These are phyloP conservation scores for Camellia granthamiana DNA, from an alignment of 148 eudicot genomes.

Conservation along the genomic window DNA sequence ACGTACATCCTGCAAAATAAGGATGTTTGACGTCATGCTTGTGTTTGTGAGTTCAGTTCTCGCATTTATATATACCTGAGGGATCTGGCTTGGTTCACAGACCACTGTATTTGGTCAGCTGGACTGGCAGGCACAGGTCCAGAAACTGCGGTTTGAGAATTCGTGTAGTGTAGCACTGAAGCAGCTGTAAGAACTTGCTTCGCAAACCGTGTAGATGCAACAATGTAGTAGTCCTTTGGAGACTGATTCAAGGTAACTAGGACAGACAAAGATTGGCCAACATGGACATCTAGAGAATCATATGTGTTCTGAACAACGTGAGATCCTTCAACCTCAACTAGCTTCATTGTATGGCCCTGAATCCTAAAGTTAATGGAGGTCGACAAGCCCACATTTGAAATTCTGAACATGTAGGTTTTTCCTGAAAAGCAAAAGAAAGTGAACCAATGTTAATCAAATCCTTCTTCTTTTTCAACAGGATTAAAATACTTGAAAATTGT, in stretches of 20 bases:
- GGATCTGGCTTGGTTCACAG: constrained; percentile 84
- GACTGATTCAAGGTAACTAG: constrained; percentile 79
- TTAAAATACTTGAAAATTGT: constrained; percentile 10
- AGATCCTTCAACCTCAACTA: constrained; percentile 97
- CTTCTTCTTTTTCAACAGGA: not conserved
- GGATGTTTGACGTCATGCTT: not conserved
- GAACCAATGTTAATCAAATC: not conserved
- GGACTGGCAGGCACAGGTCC: constrained; percentile 80
- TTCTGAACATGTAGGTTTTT: constrained; percentile 84
- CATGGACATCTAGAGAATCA: constrained; percentile 81
- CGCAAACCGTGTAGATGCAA: constrained; percentile 79
- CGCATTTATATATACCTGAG: constrained; percentile 46
- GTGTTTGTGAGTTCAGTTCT: not conserved
- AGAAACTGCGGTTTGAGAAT: constrained; percentile 55
- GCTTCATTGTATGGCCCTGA: constrained; percentile 74
- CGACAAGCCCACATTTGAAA: constrained; percentile 79
- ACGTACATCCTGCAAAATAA: not conserved
- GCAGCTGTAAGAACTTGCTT: constrained; percentile 44
- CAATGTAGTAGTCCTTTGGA: constrained; percentile 83
- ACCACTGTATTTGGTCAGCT: constrained; percentile 52
- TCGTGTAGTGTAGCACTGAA: constrained; percentile 65
- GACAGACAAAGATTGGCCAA: constrained; percentile 81
- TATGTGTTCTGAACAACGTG: constrained; percentile 63
- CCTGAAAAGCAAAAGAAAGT: constrained; percentile 45
- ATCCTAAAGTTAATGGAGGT: constrained; percentile 83